These are phyloP conservation scores for Dioszegia aurantiaca DNA, from an alignment of 768 basidiomycete genomes.

Conservation along the genomic window DNA sequence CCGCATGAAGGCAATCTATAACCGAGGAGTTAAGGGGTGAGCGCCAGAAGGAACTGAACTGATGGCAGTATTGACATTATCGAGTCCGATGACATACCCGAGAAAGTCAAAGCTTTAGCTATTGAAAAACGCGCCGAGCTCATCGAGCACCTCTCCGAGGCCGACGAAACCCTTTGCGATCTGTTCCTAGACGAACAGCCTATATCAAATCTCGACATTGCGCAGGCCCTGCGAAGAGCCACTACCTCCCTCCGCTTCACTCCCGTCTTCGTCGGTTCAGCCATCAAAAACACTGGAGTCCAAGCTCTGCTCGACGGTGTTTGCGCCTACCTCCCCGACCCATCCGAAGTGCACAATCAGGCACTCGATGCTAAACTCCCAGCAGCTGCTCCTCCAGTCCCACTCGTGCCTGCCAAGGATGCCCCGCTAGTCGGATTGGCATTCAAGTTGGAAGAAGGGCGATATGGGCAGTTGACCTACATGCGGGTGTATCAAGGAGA, in stretches of 20 bases:
- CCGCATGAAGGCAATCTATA: conserved; percentile 89
- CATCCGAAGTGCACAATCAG: conserved; percentile 69
- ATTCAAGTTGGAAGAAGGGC: conserved; percentile 97
- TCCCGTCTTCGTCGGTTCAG: conserved; percentile 94
- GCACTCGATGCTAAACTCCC: conserved; percentile 70
- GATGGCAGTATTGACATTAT: conserved; percentile 66
- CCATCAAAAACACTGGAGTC: conserved; percentile 93
- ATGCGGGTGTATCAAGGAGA: conserved; percentile 97
- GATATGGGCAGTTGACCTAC: conserved; percentile 95
- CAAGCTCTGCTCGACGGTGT: conserved; percentile 93
- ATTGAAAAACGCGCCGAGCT: conserved; percentile 82
- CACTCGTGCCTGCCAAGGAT: conserved; percentile 74
- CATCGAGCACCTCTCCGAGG: conserved; percentile 91
- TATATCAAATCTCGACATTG: conserved; percentile 70
- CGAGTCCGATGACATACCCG: conserved; percentile 83
- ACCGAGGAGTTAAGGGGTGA: conserved; percentile 90
- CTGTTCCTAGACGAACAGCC: conserved; percentile 78
- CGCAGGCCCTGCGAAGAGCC: conserved; percentile 79
- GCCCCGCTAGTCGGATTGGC: conserved; percentile 90
- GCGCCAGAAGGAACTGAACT: not conserved
- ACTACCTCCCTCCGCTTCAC: conserved; percentile 87
- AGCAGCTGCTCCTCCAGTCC: conserved; percentile 64
- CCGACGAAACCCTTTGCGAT: conserved; percentile 92
- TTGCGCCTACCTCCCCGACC: conserved; percentile 89
- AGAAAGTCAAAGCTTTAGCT: conserved; percentile 67